These are phyloP conservation scores for Fomitopsis schrenkii DNA, from an alignment of 1,284 basidiomycete species.

Conservation along the genomic window DNA sequence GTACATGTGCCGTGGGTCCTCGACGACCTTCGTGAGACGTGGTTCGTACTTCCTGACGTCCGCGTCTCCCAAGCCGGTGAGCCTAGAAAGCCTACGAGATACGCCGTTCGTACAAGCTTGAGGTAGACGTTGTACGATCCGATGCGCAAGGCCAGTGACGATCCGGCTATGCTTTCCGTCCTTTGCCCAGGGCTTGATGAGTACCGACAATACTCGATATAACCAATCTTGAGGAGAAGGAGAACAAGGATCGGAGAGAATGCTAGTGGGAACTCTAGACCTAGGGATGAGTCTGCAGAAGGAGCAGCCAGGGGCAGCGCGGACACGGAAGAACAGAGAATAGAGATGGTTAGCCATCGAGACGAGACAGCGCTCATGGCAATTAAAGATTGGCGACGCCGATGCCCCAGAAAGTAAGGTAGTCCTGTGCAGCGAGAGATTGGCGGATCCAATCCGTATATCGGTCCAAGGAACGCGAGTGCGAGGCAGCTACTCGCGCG, in stretches of 20 bases:
- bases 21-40: background rate
- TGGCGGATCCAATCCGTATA: background rate
- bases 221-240: slow-evolving; percentile 14
- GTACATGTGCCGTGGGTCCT: background rate
- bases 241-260: slow-evolving; percentile 15
- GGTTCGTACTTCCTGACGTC: slow-evolving; percentile 9
- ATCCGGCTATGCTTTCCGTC: background rate
- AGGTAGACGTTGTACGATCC: background rate
- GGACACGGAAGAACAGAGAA: background rate
- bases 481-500: too few species aligned
- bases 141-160: background rate
- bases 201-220: slow-evolving; percentile 13
- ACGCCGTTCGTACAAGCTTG: slow-evolving; percentile 8
- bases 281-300: background rate
- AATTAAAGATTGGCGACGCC: background rate
- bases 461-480: background rate
- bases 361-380: background rate
- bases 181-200: slow-evolving; percentile 13
- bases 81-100: slow-evolving; percentile 18
- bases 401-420: background rate
- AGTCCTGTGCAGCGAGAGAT: background rate
- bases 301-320: slow-evolving; percentile 1
- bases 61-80: slow-evolving; percentile 22
- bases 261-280: slow-evolving; percentile 3
- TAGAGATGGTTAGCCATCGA: background rate